Conservation (phyloP, 139 green algal genomes). For the Micromonas commoda region DNA sequence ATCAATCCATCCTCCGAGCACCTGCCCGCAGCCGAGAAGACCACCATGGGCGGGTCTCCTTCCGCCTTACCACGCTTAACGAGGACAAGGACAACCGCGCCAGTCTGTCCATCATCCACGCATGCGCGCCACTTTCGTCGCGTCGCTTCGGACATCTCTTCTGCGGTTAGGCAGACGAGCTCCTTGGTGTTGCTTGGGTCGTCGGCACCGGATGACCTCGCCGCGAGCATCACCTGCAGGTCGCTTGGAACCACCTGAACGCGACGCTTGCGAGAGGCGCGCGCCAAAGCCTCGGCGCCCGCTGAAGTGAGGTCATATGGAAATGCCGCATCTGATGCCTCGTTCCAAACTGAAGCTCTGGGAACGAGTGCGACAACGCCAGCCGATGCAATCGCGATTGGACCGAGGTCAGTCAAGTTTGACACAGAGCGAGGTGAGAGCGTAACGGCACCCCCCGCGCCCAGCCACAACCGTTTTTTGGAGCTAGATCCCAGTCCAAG, state of each 20-base stretch:
- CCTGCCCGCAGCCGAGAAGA: background rate
- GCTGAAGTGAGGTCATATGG: background rate
- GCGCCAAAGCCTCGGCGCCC: background rate
- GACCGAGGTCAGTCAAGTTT: background rate
- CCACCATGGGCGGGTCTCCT: background rate
- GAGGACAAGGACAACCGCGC: background rate
- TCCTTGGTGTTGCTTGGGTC: background rate
- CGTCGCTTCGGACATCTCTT: background rate
- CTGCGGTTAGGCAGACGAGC: background rate
- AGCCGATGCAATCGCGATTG: background rate
- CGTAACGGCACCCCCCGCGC: background rate
- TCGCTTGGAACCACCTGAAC: background rate
- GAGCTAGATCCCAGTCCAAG: background rate
- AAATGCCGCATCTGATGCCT: background rate
- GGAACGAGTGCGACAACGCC: background rate
- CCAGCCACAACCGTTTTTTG: background rate
- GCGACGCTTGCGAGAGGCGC: background rate
- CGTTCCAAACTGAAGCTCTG: background rate
- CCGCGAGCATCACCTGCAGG: background rate
- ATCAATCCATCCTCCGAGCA: background rate
- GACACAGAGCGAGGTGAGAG: background rate
- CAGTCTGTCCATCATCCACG: background rate
- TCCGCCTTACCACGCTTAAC: background rate
- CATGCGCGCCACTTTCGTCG: background rate
- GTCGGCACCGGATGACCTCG: background rate